Percentiles rank a stretch among this genome's conserved stretches.
phyloP scores from a whole-genome alignment of 2,329 filamentous ascomycete species.

The Phoma sp. region DNA sequence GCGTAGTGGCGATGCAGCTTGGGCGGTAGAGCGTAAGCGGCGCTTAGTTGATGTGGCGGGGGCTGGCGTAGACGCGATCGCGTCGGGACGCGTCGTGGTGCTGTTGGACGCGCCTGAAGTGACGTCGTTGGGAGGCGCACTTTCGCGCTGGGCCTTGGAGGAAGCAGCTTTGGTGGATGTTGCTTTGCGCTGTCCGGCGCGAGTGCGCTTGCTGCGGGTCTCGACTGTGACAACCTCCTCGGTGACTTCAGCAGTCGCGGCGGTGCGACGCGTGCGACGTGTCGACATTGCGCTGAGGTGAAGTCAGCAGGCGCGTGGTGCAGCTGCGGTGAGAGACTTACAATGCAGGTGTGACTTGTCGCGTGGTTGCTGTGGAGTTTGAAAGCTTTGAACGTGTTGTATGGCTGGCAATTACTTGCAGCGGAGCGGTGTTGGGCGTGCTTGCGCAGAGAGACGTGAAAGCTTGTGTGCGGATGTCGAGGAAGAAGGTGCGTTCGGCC shows the following conservation, averaged over 20 bases:
- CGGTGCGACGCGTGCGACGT: slow-evolving; percentile 24
- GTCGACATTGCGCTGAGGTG: slow-evolving; percentile 26
- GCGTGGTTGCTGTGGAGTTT: neutral
- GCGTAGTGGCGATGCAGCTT: slow-evolving; percentile 26
- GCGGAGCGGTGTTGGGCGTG: slow-evolving; percentile 9
- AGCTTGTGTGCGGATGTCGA: slow-evolving; percentile 17
- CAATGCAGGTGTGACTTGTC: slow-evolving; percentile 8
- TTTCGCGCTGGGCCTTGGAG: slow-evolving; percentile 12
- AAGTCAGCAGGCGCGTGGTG: slow-evolving; percentile 25
- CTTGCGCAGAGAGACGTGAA: slow-evolving; percentile 6
- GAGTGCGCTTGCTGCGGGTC: slow-evolving; percentile 18
- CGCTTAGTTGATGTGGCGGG: slow-evolving; percentile 25
- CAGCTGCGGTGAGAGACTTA: slow-evolving; percentile 18
- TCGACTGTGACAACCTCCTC: slow-evolving; percentile 17
- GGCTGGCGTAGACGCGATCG: slow-evolving; percentile 13
- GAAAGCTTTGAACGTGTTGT: neutral
- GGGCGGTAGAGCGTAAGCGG: slow-evolving; percentile 23
- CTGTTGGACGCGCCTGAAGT: too few relatives aligned
- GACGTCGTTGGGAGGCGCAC: slow-evolving; percentile 1
- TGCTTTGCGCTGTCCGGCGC: slow-evolving; percentile 20
- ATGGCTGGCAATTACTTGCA: slow-evolving; percentile 13
- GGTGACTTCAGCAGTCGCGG: slow-evolving; percentile 19
- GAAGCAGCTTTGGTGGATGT: neutral
- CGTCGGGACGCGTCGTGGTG: slow-evolving; percentile 2
- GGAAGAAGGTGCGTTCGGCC: slow-evolving; percentile 25